Evolutionary conservation across 2,329 filamentous ascomycete species (phyloP), one percentile per base, ranked within the genome.

Genomic region (Neocatenulostroma microsporum): DNA sequence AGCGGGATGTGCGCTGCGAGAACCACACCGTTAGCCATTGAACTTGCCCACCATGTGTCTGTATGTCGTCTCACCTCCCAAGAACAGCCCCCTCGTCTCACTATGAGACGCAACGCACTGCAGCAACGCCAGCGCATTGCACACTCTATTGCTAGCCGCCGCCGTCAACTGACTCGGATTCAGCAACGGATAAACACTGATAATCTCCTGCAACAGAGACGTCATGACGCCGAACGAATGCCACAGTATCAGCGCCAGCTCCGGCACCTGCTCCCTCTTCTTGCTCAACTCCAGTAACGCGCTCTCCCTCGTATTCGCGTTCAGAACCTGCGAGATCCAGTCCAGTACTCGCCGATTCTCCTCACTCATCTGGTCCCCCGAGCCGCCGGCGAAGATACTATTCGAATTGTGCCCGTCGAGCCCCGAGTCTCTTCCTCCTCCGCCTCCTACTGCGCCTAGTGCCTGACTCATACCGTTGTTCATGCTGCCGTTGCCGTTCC

Each of bases 221-320:
- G 91, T 95, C 91, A 98, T 98, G 56, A 98, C 91, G 55, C 89
- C 91, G 57, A 95, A 96, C 3, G 89, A 96, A 63, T 98, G 91
- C 91, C 91, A 98, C 44, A 98, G 71, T 44, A 98, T 94, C 53
- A 98, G 70, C 30, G 91, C 91, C 41, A 98, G 71, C 67, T 98
- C 91, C 1, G 91, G 89, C 12, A 98, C 91, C 64, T 96, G 91
- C 65, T 98, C 91, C 39, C 91, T 74, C 74, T 98, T 98, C 72
- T 98, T 98, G 68, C 89, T 96, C 33, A 98, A 73, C 63, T 98
- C 91, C 56, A 98, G 73, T 34, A 98, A 72, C 30, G 91, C 91
- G 3, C 84, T 80, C 67, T 98, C 91, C 44, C 91, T 76, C 20
- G 87, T 88, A 52, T 75, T 79, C 47, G 88, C 84, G 60, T 87